phyloP scores from a whole-genome alignment of 2,329 filamentous ascomycete genomes.

The Gnomoniopsis sp. region DNA sequence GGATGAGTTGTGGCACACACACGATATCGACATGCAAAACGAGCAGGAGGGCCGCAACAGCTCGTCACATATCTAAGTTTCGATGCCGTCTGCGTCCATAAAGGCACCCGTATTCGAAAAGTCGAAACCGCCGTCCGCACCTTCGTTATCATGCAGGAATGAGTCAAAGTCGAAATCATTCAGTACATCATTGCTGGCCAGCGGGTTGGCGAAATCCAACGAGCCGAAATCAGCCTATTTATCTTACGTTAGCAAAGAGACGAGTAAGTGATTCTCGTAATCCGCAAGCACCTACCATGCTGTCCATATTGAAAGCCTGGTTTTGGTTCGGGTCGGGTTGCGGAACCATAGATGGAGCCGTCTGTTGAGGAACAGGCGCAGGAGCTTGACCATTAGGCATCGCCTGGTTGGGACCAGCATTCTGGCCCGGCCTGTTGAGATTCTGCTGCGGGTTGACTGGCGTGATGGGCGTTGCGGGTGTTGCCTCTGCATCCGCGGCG shows the following conservation, averaged over 20 bases:
- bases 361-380: conserved; percentile 39
- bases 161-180: conserved; percentile 68
- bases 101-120: conserved; percentile 49
- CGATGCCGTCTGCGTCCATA: conserved; percentile 58
- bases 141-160: conserved; percentile 58
- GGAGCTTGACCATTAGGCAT: conserved; percentile 42
- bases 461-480: conserved; percentile 63
- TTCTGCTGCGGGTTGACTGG: conserved; percentile 46
- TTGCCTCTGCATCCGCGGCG: conserved; percentile 53
- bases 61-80: conserved; percentile 2
- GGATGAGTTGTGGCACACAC: background rate
- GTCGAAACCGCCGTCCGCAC: conserved; percentile 48
- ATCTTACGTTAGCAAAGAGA: conserved; percentile 20
- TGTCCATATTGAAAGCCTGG: conserved; percentile 48
- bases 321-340: conserved; percentile 47
- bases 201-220: conserved; percentile 56
- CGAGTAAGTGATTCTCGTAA: conserved; percentile 1
- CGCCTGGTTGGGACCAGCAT: conserved; percentile 34
- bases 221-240: conserved; percentile 36
- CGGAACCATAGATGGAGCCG: conserved; percentile 40
- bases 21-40: background rate
- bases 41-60: background rate
- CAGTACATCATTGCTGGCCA: conserved; percentile 53
- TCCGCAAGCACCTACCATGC: conserved; percentile 40
- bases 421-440: conserved; percentile 47